Percentiles rank a stretch among this genome's conserved stretches.
Evolutionary conservation across 2,329 filamentous ascomycete genomes (phyloP).

Genomic region (Apiospora hydei): DNA sequence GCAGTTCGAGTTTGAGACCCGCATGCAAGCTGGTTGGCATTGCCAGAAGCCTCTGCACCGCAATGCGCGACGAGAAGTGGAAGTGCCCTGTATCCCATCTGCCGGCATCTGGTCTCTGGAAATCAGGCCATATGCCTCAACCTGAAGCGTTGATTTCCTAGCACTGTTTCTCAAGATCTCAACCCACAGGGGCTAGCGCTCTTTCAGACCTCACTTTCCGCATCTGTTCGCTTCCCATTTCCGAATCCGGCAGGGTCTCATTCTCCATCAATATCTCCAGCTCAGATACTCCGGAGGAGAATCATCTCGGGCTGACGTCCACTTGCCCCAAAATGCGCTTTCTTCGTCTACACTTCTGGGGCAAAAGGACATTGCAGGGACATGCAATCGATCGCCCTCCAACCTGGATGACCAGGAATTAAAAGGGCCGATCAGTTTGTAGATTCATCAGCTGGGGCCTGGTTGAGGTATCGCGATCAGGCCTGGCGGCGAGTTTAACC

Average conservation of each 20-base stretch:
- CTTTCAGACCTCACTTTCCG: conserved; percentile 16
- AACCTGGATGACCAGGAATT: not conserved
- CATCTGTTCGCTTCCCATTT: conserved; percentile 29
- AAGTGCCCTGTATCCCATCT: conserved; percentile 11
- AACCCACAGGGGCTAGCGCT: conserved; percentile 14
- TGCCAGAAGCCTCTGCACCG: not conserved
- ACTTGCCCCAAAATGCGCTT: not conserved
- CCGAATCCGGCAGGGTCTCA: conserved; percentile 23
- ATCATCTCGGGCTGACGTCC: not conserved
- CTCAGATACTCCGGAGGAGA: not conserved
- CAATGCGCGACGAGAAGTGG: conserved; percentile 3
- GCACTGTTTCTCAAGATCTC: conserved; percentile 23
- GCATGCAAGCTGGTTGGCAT: conserved; percentile 2
- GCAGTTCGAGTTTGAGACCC: conserved; percentile 19
- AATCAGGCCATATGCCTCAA: conserved; percentile 20
- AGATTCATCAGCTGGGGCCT: not conserved
- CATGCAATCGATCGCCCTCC: not conserved
- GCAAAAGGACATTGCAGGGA: not conserved
- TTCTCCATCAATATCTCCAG: not conserved
- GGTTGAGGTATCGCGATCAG: not conserved
- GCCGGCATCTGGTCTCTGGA: conserved; percentile 18
- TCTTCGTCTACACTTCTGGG: not conserved
- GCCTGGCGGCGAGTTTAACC: not conserved
- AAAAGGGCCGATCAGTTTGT: not conserved
- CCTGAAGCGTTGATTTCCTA: conserved; percentile 2